Evolutionary conservation across 257 asterid genomes (phyloP).

Genomic region (Ehretia macrophylla): DNA sequence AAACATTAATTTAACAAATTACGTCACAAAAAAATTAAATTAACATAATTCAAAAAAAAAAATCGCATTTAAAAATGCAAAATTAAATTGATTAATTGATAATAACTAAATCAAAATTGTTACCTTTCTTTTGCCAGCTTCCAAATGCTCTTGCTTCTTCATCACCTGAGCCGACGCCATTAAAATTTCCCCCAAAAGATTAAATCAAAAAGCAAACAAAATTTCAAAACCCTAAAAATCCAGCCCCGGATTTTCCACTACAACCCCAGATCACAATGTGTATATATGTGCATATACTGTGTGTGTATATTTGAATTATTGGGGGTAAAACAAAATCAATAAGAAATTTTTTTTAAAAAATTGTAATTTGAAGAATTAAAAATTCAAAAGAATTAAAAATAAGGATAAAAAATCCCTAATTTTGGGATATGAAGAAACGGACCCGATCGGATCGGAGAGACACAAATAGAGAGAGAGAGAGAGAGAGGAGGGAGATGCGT

Average conservation of each 20-base stretch:
- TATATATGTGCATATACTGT: too few species aligned
- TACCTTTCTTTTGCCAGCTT: conserved; percentile 7
- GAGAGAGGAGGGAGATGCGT: too few species aligned
- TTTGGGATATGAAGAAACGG: not conserved
- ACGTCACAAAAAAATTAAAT: too few species aligned
- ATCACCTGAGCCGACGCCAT: not conserved
- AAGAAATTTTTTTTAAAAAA: too few species aligned
- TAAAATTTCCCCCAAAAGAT: not conserved
- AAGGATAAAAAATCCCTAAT: not conserved
- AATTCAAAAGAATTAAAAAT: not conserved
- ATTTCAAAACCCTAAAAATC: not conserved
- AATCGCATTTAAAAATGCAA: not conserved
- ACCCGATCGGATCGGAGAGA: conserved; percentile 1
- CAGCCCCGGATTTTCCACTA: not conserved
- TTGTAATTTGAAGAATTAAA: not conserved
- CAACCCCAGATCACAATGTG: not conserved
- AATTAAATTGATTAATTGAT: not conserved
- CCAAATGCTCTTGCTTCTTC: conserved; percentile 5
- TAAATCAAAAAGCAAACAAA: not conserved
- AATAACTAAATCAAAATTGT: not conserved
- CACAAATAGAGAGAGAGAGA: not conserved
- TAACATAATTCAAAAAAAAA: too few species aligned
- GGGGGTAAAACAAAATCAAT: not conserved
- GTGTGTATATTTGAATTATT: not conserved
- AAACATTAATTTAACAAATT: too few species aligned